Percentiles rank a stretch among this genome's conserved stretches.
Conservation (phyloP, 202 grass and related monocot genomes). For the Setaria italica region DNA sequence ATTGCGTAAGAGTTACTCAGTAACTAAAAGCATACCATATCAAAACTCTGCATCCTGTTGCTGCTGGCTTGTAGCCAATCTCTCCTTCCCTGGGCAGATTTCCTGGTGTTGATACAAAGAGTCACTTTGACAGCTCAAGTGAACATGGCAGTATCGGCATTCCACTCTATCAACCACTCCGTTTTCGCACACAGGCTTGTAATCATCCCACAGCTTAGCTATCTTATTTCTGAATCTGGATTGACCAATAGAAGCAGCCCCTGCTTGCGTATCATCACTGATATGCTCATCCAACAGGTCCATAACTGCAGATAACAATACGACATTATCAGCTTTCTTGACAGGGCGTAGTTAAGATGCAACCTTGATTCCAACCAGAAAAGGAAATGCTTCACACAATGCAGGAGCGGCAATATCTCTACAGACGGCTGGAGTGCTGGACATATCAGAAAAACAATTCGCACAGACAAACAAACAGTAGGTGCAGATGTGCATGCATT, state of each 20-base stretch:
- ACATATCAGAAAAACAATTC: background rate
- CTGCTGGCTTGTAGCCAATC: no score
- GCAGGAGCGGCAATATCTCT: background rate
- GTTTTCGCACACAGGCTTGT: constrained; percentile 35
- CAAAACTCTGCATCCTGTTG: no score
- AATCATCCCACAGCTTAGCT: no score
- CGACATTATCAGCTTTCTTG: background rate
- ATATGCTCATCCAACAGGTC: constrained; percentile 39
- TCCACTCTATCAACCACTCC: constrained; percentile 34
- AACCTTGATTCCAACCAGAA: background rate
- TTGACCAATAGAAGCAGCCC: constrained; percentile 2
- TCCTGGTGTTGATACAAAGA: no score
- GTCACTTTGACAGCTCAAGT: background rate
- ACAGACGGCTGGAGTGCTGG: background rate
- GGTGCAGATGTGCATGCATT: background rate
- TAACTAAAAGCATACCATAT: no score
- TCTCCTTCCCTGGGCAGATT: no score
- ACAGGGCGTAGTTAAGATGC: background rate
- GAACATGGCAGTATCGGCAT: constrained; percentile 56
- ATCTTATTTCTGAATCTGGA: constrained; percentile 24
- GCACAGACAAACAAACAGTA: background rate
- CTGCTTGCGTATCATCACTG: constrained; percentile 17
- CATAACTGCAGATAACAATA: constrained; percentile 42
- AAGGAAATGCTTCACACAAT: background rate
- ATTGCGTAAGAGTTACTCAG: background rate